Percentiles rank a stretch among this genome's conserved stretches.
phyloP scores from a whole-genome alignment of 768 basidiomycete species.

The Tulasnella sp. region DNA sequence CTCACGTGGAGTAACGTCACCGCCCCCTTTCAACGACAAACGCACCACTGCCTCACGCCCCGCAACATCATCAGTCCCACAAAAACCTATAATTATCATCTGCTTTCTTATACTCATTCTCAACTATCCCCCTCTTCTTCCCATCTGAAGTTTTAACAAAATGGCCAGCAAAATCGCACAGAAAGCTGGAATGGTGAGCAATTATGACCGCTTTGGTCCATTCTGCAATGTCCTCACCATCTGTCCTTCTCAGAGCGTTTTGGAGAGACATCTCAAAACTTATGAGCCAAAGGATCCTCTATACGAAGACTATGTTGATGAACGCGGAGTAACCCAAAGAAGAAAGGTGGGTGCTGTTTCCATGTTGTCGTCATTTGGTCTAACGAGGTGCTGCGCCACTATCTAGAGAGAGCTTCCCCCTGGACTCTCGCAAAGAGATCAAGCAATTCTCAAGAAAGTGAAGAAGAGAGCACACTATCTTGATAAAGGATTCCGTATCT shows the following conservation, averaged over 20 bases:
- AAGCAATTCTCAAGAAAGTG: slow-evolving; percentile 58
- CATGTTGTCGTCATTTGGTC: neutral
- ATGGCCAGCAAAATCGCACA: slow-evolving; percentile 16
- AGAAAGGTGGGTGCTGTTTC: slow-evolving; percentile 36
- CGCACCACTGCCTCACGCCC: too few species aligned
- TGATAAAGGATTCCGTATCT: slow-evolving; percentile 72
- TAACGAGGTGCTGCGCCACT: neutral
- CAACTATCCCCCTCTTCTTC: too few species aligned
- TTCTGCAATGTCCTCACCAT: neutral
- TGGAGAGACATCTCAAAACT: slow-evolving; percentile 47
- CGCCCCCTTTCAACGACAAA: too few species aligned
- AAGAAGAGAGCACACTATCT: slow-evolving; percentile 46
- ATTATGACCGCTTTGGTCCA: neutral
- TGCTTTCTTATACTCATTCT: too few species aligned
- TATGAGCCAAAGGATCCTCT: slow-evolving; percentile 63
- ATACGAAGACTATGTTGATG: slow-evolving; percentile 51
- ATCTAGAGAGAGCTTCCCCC: slow-evolving; percentile 53
- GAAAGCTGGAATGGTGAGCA: slow-evolving; percentile 19
- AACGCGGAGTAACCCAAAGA: slow-evolving; percentile 42
- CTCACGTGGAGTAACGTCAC: too few species aligned
- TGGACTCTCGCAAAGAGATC: slow-evolving; percentile 65
- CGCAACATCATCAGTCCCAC: too few species aligned
- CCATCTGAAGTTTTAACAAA: too few species aligned
- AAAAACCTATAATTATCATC: too few species aligned
- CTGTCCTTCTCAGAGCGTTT: slow-evolving; percentile 32